These are phyloP conservation scores for Hanseniaspora occidentalis DNA, from an alignment of 805 yeast genomes.

Conservation along the genomic window DNA sequence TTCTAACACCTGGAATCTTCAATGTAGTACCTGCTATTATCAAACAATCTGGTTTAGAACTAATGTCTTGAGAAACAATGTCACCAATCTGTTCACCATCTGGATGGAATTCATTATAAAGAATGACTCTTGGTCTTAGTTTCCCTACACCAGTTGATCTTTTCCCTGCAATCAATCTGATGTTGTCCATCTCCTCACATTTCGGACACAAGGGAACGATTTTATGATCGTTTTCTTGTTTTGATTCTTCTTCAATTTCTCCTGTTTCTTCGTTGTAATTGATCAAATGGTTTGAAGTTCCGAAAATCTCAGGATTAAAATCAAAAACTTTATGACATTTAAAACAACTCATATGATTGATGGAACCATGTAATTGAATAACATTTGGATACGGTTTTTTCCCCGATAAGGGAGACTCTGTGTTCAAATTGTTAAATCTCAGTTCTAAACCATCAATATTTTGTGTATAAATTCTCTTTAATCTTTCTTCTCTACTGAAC, in stretches of 20 bases:
- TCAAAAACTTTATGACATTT: conserved; percentile 53
- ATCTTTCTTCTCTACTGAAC: conserved; percentile 48
- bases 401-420: conserved; percentile 36
- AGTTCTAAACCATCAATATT: conserved; percentile 76
- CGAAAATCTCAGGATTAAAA: conserved; percentile 41
- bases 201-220: conserved; percentile 48
- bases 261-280: conserved; percentile 1
- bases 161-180: conserved; percentile 49
- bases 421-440: conserved; percentile 35
- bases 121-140: conserved; percentile 51
- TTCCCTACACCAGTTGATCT: conserved; percentile 51
- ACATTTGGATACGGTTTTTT: conserved; percentile 38
- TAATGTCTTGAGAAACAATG: conserved; percentile 54
- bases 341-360: conserved; percentile 60
- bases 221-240: conserved; percentile 17
- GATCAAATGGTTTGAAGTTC: conserved; percentile 3
- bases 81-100: conserved; percentile 81
- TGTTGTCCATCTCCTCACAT: conserved; percentile 45
- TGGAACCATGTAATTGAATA: conserved; percentile 77
- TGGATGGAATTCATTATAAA: conserved; percentile 70
- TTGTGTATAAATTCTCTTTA: conserved; percentile 72
- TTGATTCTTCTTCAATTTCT: conserved; percentile 14
- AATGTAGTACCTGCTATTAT: conserved; percentile 77
- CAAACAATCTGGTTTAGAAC: conserved; percentile 59
- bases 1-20: conserved; percentile 62